phyloP scores from a whole-genome alignment of 352 stramenopile genomes.

The Thraustochytrium striatum region DNA sequence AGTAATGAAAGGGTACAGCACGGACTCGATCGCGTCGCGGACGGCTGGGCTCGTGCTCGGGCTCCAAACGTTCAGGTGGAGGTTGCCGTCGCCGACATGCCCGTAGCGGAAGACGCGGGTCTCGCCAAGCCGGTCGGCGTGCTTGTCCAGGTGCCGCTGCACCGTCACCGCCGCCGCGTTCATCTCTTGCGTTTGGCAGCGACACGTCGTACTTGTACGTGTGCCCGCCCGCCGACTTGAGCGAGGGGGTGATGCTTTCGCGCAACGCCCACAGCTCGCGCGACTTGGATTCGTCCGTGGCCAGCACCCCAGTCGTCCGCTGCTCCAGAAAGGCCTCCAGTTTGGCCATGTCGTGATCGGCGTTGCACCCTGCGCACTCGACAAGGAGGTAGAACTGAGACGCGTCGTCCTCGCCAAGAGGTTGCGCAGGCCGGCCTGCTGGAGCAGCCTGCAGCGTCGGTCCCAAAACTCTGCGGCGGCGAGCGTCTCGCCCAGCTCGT shows the following conservation, averaged over 20 bases:
- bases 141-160: not conserved
- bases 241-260: slow-evolving; percentile 84
- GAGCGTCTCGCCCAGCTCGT: slow-evolving; percentile 83
- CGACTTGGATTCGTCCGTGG: slow-evolving; percentile 82
- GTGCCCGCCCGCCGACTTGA: slow-evolving; percentile 69
- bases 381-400: slow-evolving; percentile 91
- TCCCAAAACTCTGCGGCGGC: slow-evolving; percentile 95
- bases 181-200: slow-evolving; percentile 81
- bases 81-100: slow-evolving; percentile 91
- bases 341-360: slow-evolving; percentile 83
- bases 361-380: slow-evolving; percentile 87
- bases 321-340: slow-evolving; percentile 73
- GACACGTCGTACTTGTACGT: slow-evolving; percentile 98
- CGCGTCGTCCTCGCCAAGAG: slow-evolving; percentile 55
- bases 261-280: slow-evolving; percentile 86
- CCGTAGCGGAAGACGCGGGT: slow-evolving; percentile 70
- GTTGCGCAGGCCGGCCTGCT: slow-evolving; percentile 57
- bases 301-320: slow-evolving; percentile 76
- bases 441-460: slow-evolving; percentile 73
- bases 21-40: slow-evolving; percentile 1
- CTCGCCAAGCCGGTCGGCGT: not conserved
- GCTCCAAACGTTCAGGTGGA: slow-evolving; percentile 86
- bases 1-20: slow-evolving; percentile 39
- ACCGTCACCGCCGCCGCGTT: too few species aligned
- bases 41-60: not conserved